A percentile compares a stretch with the other conserved stretches of the same genome.
Evolutionary conservation across 495 filamentous ascomycete species (phyloP).

Genomic region (Pseudoneurospora amorphoporcata): DNA sequence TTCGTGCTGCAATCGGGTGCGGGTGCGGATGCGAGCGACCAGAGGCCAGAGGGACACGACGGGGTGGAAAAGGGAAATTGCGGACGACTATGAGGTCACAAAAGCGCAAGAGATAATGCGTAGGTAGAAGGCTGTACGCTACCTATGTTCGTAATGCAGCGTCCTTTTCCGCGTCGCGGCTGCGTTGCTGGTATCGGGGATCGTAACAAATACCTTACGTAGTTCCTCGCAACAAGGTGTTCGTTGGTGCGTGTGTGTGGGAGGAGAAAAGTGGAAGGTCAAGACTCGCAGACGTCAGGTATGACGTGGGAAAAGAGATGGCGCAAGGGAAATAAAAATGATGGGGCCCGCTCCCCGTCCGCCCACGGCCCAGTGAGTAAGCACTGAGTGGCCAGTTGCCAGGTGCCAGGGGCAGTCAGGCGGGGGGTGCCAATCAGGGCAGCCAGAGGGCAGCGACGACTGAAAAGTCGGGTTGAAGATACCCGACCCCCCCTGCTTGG

Average conservation of each 20-base stretch:
- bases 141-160: conserved; percentile 13
- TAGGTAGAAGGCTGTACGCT: conserved; percentile 12
- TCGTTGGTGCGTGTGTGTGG: conserved; percentile 11
- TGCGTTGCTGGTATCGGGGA: conserved; percentile 6
- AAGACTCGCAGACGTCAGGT: conserved; percentile 29
- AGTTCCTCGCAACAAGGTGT: conserved; percentile 10
- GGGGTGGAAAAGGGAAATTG: conserved; percentile 6
- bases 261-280: conserved; percentile 16
- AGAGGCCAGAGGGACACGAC: not conserved
- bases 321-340: conserved; percentile 26
- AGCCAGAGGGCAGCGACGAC: not conserved
- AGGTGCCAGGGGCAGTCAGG: not conserved
- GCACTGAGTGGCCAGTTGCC: not conserved
- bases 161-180: conserved; percentile 3
- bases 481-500: not conserved
- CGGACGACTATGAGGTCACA: conserved; percentile 25
- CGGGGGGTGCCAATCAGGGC: not conserved
- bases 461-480: not conserved
- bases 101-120: conserved; percentile 16
- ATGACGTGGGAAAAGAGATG: conserved; percentile 30
- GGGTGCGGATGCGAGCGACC: not conserved
- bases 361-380: not conserved
- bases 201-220: conserved; percentile 18
- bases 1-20: conserved; percentile 11
- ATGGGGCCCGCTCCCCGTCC: conserved; percentile 12